These are phyloP conservation scores for Hymenoscyphus albidus DNA, from an alignment of 2,329 filamentous ascomycete genomes.

Conservation along the genomic window DNA sequence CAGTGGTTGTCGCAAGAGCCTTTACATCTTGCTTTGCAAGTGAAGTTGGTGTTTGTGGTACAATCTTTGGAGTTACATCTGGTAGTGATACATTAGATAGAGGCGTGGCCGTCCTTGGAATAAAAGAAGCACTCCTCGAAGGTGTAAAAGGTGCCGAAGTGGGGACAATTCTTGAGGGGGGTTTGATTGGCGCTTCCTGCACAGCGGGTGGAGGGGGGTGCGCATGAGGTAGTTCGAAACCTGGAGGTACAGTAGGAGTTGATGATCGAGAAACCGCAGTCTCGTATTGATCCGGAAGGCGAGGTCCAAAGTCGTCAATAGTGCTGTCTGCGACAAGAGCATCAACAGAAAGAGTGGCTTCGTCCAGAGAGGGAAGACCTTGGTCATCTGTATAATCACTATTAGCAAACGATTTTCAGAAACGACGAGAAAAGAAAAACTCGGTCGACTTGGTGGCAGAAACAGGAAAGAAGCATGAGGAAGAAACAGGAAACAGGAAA, in stretches of 20 bases:
- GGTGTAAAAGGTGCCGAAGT: constrained; percentile 33
- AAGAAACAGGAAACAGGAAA: constrained; percentile 20
- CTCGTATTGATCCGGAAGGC: constrained; percentile 12
- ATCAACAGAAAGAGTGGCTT: constrained; percentile 61
- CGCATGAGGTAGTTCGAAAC: constrained; percentile 38
- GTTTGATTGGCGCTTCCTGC: constrained; percentile 26
- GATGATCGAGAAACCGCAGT: constrained; percentile 30
- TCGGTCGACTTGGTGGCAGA: background rate
- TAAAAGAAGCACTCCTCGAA: constrained; percentile 23
- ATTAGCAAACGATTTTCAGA: constrained; percentile 22
- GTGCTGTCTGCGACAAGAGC: constrained; percentile 59
- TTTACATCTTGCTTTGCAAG: constrained; percentile 45
- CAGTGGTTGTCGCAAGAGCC: constrained; percentile 43
- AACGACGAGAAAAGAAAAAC: background rate
- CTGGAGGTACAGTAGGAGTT: constrained; percentile 45
- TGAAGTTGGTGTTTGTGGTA: constrained; percentile 17
- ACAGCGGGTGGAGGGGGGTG: constrained; percentile 38
- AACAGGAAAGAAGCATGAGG: background rate
- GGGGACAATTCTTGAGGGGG: constrained; percentile 26
- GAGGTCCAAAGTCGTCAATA: constrained; percentile 23
- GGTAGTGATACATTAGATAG: constrained; percentile 30
- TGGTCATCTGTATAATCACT: constrained; percentile 53
- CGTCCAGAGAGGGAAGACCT: constrained; percentile 53
- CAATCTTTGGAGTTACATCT: constrained; percentile 17
- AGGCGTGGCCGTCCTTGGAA: constrained; percentile 29